Percentiles rank a stretch among this genome's conserved stretches.
Evolutionary conservation across 169 alveolate genomes (phyloP).

Genomic region (Perkinsus olseni): DNA sequence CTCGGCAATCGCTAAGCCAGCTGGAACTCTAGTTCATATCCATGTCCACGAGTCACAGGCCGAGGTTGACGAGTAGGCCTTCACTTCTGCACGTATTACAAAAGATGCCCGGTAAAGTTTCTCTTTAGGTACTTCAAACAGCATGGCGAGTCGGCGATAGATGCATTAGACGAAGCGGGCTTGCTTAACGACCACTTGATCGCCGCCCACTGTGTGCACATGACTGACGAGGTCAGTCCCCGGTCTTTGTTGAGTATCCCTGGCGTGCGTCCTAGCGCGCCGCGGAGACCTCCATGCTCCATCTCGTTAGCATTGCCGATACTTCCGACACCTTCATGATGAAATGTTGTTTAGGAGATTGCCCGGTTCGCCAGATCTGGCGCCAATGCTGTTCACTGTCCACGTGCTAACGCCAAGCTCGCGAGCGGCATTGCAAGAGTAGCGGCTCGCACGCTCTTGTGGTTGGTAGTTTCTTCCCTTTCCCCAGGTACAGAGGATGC

Average conservation of each 20-base stretch:
- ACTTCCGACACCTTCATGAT: no score
- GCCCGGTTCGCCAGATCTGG: not conserved
- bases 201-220: constrained; percentile 16
- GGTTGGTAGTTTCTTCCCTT: no score
- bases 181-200: not conserved
- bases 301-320: no score
- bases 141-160: not conserved
- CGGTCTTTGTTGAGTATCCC: no score
- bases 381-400: constrained; percentile 16
- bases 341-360: constrained; percentile 8
- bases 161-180: not conserved
- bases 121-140: constrained; percentile 1
- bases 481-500: constrained; percentile 11
- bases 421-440: not conserved
- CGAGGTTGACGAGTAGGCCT: not conserved
- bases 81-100: not conserved
- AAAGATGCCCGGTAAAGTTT: not conserved
- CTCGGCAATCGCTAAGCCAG: not conserved
- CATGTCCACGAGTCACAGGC: constrained; percentile 12
- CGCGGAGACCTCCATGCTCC: no score
- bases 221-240: constrained; percentile 11
- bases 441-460: not conserved
- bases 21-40: not conserved
- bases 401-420: not conserved
- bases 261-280: no score